Evolutionary conservation across 2,329 filamentous ascomycete genomes (phyloP).

Genomic region (Fusarium albosuccineum): DNA sequence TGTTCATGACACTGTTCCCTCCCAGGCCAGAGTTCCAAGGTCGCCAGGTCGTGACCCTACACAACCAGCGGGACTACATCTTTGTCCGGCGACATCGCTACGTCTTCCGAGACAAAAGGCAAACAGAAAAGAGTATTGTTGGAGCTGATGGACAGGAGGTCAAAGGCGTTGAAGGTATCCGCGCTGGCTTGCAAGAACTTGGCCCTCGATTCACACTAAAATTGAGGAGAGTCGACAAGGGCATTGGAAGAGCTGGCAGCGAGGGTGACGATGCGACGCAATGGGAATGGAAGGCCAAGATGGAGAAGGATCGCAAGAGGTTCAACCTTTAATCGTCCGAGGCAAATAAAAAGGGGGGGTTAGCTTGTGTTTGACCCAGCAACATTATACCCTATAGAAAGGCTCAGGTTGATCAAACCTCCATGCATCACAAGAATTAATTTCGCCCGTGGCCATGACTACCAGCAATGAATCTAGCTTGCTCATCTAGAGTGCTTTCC

Average conservation of each 20-base stretch:
- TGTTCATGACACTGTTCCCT: constrained; percentile 76
- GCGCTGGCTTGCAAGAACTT: constrained; percentile 89
- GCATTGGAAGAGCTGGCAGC: constrained; percentile 77
- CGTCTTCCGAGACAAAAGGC: constrained; percentile 88
- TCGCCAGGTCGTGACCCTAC: constrained; percentile 89
- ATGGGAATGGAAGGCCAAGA: constrained; percentile 96
- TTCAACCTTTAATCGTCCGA: constrained; percentile 80
- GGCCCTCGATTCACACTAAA: constrained; percentile 84
- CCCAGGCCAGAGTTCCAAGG: constrained; percentile 85
- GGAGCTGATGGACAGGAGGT: constrained; percentile 86
- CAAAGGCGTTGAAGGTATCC: constrained; percentile 86
- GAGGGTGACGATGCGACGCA: constrained; percentile 81
- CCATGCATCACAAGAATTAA: background rate
- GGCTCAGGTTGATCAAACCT: background rate
- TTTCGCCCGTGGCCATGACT: background rate
- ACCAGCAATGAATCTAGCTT: background rate
- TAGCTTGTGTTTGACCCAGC: constrained; percentile 26
- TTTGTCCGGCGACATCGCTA: constrained; percentile 93
- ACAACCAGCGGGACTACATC: constrained; percentile 97
- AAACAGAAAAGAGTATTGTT: constrained; percentile 87
- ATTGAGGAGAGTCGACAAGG: constrained; percentile 90
- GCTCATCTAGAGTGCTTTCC: background rate
- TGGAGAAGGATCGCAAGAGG: constrained; percentile 93
- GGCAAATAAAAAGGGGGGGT: constrained; percentile 14
- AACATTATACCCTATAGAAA: constrained; percentile 15